Evolutionary conservation across 1,284 basidiomycete genomes (phyloP).

Genomic region (Ganoderma meredithae): DNA sequence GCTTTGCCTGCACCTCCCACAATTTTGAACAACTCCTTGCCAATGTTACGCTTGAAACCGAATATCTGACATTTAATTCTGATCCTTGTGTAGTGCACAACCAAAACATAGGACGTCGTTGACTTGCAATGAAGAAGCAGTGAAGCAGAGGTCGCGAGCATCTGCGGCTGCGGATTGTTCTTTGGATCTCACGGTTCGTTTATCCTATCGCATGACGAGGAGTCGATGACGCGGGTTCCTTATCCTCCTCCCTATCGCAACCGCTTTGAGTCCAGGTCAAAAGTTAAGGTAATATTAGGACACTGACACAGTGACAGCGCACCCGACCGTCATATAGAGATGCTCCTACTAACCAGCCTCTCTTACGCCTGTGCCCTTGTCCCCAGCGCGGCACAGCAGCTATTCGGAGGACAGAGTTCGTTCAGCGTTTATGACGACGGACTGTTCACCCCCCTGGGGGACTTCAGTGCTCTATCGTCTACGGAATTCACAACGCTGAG

Average conservation of each 20-base stretch:
- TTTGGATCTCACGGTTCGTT: slow-evolving; percentile 6
- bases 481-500: slow-evolving; percentile 52
- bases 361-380: no score
- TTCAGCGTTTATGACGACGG: slow-evolving; percentile 22
- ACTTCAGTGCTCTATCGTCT: slow-evolving; percentile 49
- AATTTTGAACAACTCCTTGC: no score
- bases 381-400: background rate
- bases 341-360: background rate
- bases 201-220: background rate
- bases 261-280: background rate
- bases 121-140: no score
- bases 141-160: background rate
- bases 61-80: no score
- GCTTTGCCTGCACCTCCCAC: no score
- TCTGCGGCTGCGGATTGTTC: background rate
- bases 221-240: background rate
- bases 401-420: slow-evolving; percentile 20
- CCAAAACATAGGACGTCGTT: background rate
- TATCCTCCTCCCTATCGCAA: slow-evolving; percentile 1
- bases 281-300: background rate
- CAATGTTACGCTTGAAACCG: no score
- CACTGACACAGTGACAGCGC: no score
- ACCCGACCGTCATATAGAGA: background rate
- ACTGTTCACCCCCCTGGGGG: slow-evolving; percentile 51
- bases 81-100: no score